phyloP scores from a whole-genome alignment of 192 early-diverging fungal genomes.

The Coemansia sp. region DNA sequence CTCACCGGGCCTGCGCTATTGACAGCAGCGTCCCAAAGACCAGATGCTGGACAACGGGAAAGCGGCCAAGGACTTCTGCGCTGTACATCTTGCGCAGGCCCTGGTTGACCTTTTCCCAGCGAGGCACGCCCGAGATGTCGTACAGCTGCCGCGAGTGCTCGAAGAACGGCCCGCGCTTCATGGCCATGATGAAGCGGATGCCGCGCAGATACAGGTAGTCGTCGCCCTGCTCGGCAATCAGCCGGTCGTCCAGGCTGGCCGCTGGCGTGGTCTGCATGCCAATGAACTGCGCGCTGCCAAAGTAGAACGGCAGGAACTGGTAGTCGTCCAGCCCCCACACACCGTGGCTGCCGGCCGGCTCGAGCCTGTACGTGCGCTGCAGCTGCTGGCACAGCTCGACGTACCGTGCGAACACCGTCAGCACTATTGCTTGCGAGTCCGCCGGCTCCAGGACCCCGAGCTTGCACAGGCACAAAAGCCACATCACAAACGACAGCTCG shows the following conservation, averaged over 20 bases:
- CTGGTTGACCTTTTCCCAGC: constrained; percentile 73
- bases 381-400: constrained; percentile 75
- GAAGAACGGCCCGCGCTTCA: constrained; percentile 71
- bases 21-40: constrained; percentile 66
- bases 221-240: constrained; percentile 59
- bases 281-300: constrained; percentile 87
- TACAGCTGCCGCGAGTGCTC: constrained; percentile 78
- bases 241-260: constrained; percentile 62
- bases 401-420: constrained; percentile 76
- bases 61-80: constrained; percentile 71
- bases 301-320: constrained; percentile 93
- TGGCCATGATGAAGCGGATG: constrained; percentile 75
- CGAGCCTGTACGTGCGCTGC: constrained; percentile 81
- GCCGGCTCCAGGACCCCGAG: constrained; percentile 60
- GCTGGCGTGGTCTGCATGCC: constrained; percentile 72
- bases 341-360: constrained; percentile 96
- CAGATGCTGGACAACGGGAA: constrained; percentile 81
- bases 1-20: background rate
- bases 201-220: constrained; percentile 88
- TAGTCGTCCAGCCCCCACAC: constrained; percentile 98
- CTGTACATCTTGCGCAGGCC: constrained; percentile 78
- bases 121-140: constrained; percentile 72
- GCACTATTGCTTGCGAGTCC: constrained; percentile 74
- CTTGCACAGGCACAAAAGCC: constrained; percentile 76
- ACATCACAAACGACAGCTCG: constrained; percentile 86